Evolutionary conservation across 148 eudicot genomes (phyloP).

Genomic region (Chenopodium berlandieri): DNA sequence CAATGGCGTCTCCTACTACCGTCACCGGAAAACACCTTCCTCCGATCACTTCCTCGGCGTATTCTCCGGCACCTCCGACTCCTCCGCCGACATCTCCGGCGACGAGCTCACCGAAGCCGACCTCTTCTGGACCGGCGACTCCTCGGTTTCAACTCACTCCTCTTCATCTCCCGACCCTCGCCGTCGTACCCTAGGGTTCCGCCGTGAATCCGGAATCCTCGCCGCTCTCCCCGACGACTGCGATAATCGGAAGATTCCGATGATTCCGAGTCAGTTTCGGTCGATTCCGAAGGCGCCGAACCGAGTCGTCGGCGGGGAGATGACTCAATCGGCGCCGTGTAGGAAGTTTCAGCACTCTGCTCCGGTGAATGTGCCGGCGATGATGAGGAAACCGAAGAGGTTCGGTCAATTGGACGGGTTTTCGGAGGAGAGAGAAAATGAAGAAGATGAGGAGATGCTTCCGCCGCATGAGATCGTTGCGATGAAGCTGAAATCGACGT

Average conservation of each 20-base stretch:
- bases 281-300: slow-evolving; percentile 43
- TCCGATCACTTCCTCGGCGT: slow-evolving; percentile 50
- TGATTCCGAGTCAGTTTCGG: slow-evolving; percentile 27
- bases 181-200: slow-evolving; percentile 14
- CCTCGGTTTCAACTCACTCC: slow-evolving; percentile 26
- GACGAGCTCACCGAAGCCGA: slow-evolving; percentile 59
- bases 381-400: slow-evolving; percentile 28
- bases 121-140: slow-evolving; percentile 50
- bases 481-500: slow-evolving; percentile 49
- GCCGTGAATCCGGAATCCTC: slow-evolving; percentile 50
- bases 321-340: slow-evolving; percentile 24
- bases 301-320: slow-evolving; percentile 9
- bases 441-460: slow-evolving; percentile 57
- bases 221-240: slow-evolving; percentile 46
- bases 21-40: slow-evolving; percentile 45
- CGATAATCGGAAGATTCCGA: slow-evolving; percentile 12
- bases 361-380: slow-evolving; percentile 54
- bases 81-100: slow-evolving; percentile 21
- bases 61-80: slow-evolving; percentile 35
- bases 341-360: slow-evolving; percentile 49
- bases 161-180: slow-evolving; percentile 6
- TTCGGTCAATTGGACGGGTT: slow-evolving; percentile 15
- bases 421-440: background rate
- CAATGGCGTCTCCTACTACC: slow-evolving; percentile 31
- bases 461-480: slow-evolving; percentile 84